Evolutionary conservation across 768 basidiomycete species (phyloP), one percentile per base, ranked within the genome.

Genomic region (Pilatotrama ljubarskyi): DNA sequence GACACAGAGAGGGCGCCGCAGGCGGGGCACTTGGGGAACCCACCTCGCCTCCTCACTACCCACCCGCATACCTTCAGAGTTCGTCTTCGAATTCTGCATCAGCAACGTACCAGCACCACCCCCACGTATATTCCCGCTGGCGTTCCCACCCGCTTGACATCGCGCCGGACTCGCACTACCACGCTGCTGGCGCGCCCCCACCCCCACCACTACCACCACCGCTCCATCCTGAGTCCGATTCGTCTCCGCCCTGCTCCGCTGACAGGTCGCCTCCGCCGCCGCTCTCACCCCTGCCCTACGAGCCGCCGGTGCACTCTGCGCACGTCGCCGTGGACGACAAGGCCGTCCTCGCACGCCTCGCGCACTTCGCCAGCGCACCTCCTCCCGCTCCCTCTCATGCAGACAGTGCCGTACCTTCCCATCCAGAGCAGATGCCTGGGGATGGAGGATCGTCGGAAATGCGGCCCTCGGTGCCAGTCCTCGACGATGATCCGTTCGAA

Each of bases 281-380:
- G 22, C 47, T 43, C 41, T 49, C 61, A 37, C 58, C 56, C 40
- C 36, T 50, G 8, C 55, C 62, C 3, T 63, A 25, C 32, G 38
- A 52, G 15, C 38, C 56, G 25, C 61, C 43, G 5, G 26, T 58
- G 3, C 59, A 68, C 50, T 64, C 67, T 11, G 73, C 70, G 15
- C 75, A 76, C 47, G 68, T 76, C 20, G 75, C 75, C 14, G 74
- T 74, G 2, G 75, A 76, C 55, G 75, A 76, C 60, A 76, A 76
- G 63, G 64, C 65, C 3, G 25, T 73, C 15, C 67, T 76, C 5
- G 71, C 73, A n/a, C 70, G 63, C 20, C 66, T 74, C 66, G 69
- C 68, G 5, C 59, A 64, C 6, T 36, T 73, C 42, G 70, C 66
- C 13, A 70, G 69, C 58, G 58, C 66, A 6, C 70, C 70, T n/a